Evolutionary conservation across 2,329 filamentous ascomycete species (phyloP), one percentile per base, ranked within the genome.

Genomic region (Botrytis cinerea): DNA sequence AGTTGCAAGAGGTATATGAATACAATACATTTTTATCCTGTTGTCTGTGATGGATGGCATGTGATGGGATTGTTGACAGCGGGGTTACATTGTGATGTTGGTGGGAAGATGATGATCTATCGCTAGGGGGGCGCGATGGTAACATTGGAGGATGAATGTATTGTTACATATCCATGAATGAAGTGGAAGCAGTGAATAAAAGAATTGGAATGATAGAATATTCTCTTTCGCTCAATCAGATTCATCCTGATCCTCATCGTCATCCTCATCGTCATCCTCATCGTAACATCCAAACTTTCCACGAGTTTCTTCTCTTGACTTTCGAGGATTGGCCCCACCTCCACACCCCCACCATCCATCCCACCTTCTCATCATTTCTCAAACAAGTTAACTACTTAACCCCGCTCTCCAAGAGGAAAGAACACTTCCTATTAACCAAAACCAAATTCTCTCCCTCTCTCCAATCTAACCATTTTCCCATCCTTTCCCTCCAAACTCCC

Each of bases 291-390:
- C 66, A 57, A 54, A 16, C 35, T 28, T 68, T 68, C 66, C 66
- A 68, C n/a, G 48, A 57, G 48, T n/a, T 68, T 67, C 64, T 68
- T 43, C 32, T 54, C 25, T 28, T 7, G 18, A 68, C 28, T 9
- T 38, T 32, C 1, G 28, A 28, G 51, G 20, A 38, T 66, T 43
- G 22, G 16, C 32, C 32, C n/a, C n/a, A 40, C 45, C 45, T 28
- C 40, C 40, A 48, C 28, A 32, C 20, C 64, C 64, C 64, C 48
- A 40, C 62, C 28, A 57, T 45, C 64, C 28, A 48, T 22, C 43
- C 64, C 63, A 48, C 63, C 63, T 28, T 46, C 61, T 48, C 35
- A 45, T n/a, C 48, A 43, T 57, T 54, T 28, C 18, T 57, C 51
- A 28, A 28, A 57, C 12, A 54, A 28, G n/a, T 9, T 9, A 38